These are phyloP conservation scores for Filosporella fistucella DNA, from an alignment of 495 filamentous ascomycete species.

Conservation along the genomic window DNA sequence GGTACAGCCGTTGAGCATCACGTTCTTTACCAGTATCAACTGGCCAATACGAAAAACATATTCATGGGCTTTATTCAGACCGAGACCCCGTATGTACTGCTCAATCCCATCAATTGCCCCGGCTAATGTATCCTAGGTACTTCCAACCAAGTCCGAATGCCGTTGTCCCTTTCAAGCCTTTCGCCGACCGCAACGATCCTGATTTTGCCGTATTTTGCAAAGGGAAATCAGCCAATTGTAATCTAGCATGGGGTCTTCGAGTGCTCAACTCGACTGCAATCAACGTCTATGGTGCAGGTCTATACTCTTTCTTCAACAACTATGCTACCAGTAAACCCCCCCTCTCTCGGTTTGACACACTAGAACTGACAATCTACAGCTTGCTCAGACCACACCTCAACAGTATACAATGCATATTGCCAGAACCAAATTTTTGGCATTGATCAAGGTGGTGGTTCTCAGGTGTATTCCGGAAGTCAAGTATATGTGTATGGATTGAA, in stretches of 20 bases:
- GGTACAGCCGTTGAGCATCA: constrained; percentile 73
- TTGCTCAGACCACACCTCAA: constrained; percentile 4
- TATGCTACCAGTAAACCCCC: constrained; percentile 21
- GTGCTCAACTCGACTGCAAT: constrained; percentile 53
- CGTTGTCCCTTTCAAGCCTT: constrained; percentile 46
- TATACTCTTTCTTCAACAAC: constrained; percentile 74
- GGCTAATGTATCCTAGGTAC: constrained; percentile 24
- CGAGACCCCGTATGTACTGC: constrained; percentile 70
- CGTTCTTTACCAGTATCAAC: constrained; percentile 76
- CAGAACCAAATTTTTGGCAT: constrained; percentile 47
- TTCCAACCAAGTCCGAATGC: constrained; percentile 66
- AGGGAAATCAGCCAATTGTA: constrained; percentile 41
- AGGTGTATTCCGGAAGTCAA: constrained; percentile 22
- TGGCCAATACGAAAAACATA: constrained; percentile 62
- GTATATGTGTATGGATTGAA: constrained; percentile 51
- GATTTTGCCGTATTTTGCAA: constrained; percentile 49
- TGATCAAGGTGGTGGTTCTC: too few relatives aligned
- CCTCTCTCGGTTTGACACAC: neutral
- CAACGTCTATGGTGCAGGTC: constrained; percentile 62
- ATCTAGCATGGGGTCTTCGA: constrained; percentile 60
- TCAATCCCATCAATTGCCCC: constrained; percentile 7
- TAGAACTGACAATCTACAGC: neutral
- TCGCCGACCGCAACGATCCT: constrained; percentile 52
- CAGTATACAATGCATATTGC: constrained; percentile 36
- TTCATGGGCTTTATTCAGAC: constrained; percentile 76